Evolutionary conservation across 2,329 filamentous ascomycete species (phyloP).

Genomic region (Aspergillus ruber): DNA sequence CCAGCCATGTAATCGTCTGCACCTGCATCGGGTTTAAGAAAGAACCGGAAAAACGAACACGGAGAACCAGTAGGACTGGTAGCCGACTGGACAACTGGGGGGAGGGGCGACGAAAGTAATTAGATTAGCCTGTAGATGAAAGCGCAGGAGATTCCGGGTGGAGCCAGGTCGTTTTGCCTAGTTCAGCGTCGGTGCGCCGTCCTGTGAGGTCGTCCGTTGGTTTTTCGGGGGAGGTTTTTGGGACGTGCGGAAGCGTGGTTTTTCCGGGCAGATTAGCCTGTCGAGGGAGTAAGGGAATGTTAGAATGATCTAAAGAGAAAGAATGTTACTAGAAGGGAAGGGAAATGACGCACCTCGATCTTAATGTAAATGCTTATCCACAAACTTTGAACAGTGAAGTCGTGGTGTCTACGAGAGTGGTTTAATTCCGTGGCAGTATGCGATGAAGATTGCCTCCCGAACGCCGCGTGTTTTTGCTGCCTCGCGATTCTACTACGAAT

Average conservation of each 20-base stretch:
- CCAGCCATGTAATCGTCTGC: constrained; percentile 43
- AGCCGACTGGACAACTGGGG: constrained; percentile 8
- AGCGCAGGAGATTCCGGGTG: constrained; percentile 15
- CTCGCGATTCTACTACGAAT: neutral
- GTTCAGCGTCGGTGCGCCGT: constrained; percentile 20
- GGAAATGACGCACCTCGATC: neutral
- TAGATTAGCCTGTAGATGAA: constrained; percentile 10
- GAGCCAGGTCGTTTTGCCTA: constrained; percentile 12
- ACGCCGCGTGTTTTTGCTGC: neutral
- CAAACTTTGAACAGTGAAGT: neutral
- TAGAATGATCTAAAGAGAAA: constrained; percentile 4
- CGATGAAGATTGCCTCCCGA: neutral
- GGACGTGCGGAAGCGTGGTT: constrained; percentile 24
- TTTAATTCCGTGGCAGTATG: neutral
- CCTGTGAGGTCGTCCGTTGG: constrained; percentile 13
- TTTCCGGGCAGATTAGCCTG: constrained; percentile 18
- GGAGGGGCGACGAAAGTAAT: neutral
- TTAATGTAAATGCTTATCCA: neutral
- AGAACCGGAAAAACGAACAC: constrained; percentile 5
- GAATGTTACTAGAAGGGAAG: neutral
- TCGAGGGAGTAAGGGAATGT: constrained; percentile 2
- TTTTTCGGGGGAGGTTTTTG: constrained; percentile 17
- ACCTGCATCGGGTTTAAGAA: constrained; percentile 35
- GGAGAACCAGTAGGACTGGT: constrained; percentile 4
- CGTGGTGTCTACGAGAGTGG: neutral